phyloP scores from a whole-genome alignment of 148 eudicot genomes.

The Beta vulgaris region DNA sequence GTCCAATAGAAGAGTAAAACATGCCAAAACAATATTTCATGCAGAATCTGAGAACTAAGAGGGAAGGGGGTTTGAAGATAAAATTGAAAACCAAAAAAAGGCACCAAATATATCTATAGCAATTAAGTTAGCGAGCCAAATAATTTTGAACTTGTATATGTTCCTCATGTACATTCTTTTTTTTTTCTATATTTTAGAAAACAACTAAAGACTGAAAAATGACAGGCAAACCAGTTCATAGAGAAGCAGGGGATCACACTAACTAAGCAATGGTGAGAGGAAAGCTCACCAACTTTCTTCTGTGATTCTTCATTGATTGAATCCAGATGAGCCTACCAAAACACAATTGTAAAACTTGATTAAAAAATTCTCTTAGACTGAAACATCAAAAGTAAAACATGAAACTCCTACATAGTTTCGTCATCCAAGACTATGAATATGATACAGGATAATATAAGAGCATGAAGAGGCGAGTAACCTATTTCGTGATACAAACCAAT shows the following conservation, averaged over 20 bases:
- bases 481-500: not conserved
- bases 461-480: not conserved
- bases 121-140: not conserved
- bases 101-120: not conserved
- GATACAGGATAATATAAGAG: too few relatives aligned
- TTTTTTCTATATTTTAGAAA: too few relatives aligned
- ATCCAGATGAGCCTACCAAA: constrained; percentile 66
- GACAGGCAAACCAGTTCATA: not conserved
- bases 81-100: not conserved
- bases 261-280: constrained; percentile 13
- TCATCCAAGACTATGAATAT: not conserved
- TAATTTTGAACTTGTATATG: not conserved
- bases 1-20: not conserved
- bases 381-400: not conserved
- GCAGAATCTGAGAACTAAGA: not conserved
- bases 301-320: constrained; percentile 50
- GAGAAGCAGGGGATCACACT: not conserved
- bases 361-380: constrained; percentile 1
- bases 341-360: constrained; percentile 3
- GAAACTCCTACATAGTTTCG: not conserved
- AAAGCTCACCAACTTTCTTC: constrained; percentile 51
- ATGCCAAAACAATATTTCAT: not conserved
- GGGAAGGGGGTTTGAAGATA: not conserved
- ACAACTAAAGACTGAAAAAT: not conserved
- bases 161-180: not conserved